phyloP scores from a whole-genome alignment of 495 filamentous ascomycete species.

The Aspergillus sclerotioniger region DNA sequence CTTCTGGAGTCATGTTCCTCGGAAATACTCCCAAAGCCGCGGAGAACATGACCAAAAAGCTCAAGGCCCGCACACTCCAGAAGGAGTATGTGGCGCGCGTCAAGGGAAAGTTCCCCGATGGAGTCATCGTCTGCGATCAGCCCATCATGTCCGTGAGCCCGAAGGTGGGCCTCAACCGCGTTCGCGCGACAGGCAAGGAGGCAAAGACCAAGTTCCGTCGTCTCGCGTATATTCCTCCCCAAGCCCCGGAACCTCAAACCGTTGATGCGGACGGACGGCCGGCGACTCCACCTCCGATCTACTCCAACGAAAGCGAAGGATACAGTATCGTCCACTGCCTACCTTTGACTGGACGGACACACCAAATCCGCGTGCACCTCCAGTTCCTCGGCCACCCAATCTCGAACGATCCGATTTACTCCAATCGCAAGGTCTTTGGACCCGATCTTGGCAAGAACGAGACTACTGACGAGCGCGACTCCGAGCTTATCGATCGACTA shows the following conservation, averaged over 20 bases:
- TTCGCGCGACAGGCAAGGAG: slow-evolving; percentile 85
- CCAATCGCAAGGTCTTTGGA: slow-evolving; percentile 89
- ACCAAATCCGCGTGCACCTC: slow-evolving; percentile 92
- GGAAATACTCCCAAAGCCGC: slow-evolving; percentile 80
- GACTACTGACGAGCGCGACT: slow-evolving; percentile 66
- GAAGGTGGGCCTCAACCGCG: slow-evolving; percentile 90
- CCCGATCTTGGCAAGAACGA: slow-evolving; percentile 70
- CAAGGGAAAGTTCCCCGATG: slow-evolving; percentile 81
- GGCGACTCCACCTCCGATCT: slow-evolving; percentile 28
- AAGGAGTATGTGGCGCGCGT: slow-evolving; percentile 96
- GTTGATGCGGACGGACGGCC: slow-evolving; percentile 27
- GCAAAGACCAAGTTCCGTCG: slow-evolving; percentile 88
- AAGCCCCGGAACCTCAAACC: slow-evolving; percentile 10
- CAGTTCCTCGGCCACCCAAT: slow-evolving; percentile 95
- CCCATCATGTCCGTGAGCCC: slow-evolving; percentile 93
- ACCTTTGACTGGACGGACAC: slow-evolving; percentile 89
- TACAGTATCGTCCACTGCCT: slow-evolving; percentile 95
- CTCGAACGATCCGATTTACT: slow-evolving; percentile 95
- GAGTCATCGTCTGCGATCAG: slow-evolving; percentile 81
- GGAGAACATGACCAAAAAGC: slow-evolving; percentile 67
- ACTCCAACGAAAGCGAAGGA: slow-evolving; percentile 51
- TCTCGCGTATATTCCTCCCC: slow-evolving; percentile 77
- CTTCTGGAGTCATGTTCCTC: slow-evolving; percentile 96
- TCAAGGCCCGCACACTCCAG: slow-evolving; percentile 71
- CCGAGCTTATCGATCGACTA: slow-evolving; percentile 82